These are phyloP conservation scores for Coccomyxa sp. DNA, from an alignment of 139 green algal species.

Conservation along the genomic window DNA sequence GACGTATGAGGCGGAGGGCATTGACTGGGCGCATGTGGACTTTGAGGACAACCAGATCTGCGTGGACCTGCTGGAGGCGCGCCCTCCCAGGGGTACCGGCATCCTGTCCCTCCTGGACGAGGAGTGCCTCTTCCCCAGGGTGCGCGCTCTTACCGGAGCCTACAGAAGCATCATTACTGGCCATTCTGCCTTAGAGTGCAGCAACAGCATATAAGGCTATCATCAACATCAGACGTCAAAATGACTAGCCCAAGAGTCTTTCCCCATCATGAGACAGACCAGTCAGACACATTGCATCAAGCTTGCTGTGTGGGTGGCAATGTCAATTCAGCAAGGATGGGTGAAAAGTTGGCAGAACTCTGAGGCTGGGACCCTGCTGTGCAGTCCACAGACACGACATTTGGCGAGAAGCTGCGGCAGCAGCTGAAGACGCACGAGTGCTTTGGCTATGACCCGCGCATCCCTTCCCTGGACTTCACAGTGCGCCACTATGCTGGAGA, in stretches of 20 bases:
- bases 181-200: no score
- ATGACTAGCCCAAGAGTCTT: no score
- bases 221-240: no score
- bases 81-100: conserved; percentile 34
- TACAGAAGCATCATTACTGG: no score
- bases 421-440: conserved; percentile 30
- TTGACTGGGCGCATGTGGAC: conserved; percentile 97
- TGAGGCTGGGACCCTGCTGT: no score
- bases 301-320: no score
- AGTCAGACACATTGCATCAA: no score
- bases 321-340: no score
- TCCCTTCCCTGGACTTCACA: conserved; percentile 46
- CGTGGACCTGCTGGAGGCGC: conserved; percentile 85
- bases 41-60: conserved; percentile 97
- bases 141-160: no score
- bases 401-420: conserved; percentile 45
- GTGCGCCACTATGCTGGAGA: conserved; percentile 73
- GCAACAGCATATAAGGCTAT: no score
- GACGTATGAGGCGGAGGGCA: conserved; percentile 92
- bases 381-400: conserved; percentile 21
- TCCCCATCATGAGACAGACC: no score
- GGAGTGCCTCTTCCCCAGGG: conserved; percentile 62
- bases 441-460: conserved; percentile 62
- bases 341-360: no score
- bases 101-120: conserved; percentile 93